Conservation (phyloP, 2,329 filamentous ascomycete genomes). For the Cytospora chrysosperma region DNA sequence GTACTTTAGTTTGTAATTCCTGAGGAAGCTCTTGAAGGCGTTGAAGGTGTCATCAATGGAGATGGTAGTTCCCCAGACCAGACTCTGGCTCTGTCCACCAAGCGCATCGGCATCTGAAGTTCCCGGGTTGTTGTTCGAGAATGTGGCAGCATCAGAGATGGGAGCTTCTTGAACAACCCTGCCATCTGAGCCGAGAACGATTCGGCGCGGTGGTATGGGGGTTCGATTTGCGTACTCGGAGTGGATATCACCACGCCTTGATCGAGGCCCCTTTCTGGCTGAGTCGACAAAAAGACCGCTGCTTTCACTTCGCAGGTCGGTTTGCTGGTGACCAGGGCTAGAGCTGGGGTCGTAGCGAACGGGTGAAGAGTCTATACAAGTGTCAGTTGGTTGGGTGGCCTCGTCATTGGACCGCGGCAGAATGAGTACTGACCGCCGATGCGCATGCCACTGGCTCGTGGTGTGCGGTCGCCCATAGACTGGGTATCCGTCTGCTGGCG, state of each 20-base stretch:
- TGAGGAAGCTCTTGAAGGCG: conserved; percentile 86
- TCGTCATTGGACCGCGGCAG: background rate
- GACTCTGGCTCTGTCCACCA: conserved; percentile 75
- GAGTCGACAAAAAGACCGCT: conserved; percentile 83
- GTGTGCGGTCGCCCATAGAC: conserved; percentile 64
- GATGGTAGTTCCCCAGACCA: conserved; percentile 97
- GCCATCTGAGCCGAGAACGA: conserved; percentile 60
- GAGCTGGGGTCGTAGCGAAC: conserved; percentile 90
- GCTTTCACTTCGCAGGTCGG: conserved; percentile 76
- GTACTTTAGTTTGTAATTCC: conserved; percentile 91
- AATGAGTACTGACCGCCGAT: conserved; percentile 58
- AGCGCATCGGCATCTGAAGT: conserved; percentile 90
- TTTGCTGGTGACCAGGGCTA: conserved; percentile 71
- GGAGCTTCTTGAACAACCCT: conserved; percentile 56
- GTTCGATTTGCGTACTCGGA: conserved; percentile 68
- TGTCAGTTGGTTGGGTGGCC: conserved; percentile 1
- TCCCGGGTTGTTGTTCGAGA: conserved; percentile 67
- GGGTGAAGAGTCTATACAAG: conserved; percentile 76
- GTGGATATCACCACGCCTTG: conserved; percentile 78
- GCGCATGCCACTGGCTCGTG: conserved; percentile 60
- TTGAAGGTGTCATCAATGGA: conserved; percentile 87
- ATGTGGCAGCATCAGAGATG: conserved; percentile 58
- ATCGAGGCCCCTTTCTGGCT: conserved; percentile 37
- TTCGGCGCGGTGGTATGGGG: conserved; percentile 50
- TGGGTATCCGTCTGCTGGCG: conserved; percentile 59